Evolutionary conservation across 495 filamentous ascomycete species (phyloP), one percentile per base, ranked within the genome.

Genomic region (Daldinia concentrica): DNA sequence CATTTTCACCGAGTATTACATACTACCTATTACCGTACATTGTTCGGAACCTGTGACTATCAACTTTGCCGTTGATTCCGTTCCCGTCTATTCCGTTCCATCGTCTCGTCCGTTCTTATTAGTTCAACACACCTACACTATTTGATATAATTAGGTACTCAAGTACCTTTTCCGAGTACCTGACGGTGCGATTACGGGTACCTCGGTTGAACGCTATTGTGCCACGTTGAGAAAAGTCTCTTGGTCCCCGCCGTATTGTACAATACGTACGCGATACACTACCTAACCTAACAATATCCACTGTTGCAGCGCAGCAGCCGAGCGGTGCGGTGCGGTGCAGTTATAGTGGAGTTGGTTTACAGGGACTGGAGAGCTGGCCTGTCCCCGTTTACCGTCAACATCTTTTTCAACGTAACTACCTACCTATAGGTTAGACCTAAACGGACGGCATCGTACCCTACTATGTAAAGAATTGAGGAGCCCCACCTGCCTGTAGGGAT

Each of bases 181-280:
- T 73, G 26, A 39, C 7, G 15, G 14, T 62, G 29, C 24, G 15
- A 57, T 41, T 17, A 43, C 51, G 34, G 58, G 70, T 73, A 73
- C 70, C 17, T 73, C 32, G 64, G 57, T 57, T 65, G 32, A 57
- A 37, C 56, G 41, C 36, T 52, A 54, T 60, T 66, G 14, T 30
- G 70, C 70, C 65, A 68, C 65, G 64, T 56, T 59, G 61, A 65
- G 45, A 19, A 58, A 69, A 68, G 70, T 73, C 57, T 19, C 51
- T 65, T 62, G 26, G n/a, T 41, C 65, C 50, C 70, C 56, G 39
- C 65, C 24, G 29, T 26, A 56, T 51, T 52, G 68, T 70, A 70
- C 57, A 57, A 24, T 15, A 58, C 30, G n/a, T 15, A 58, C 30
- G 15, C 58, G 36, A 11, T 37, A 58, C 15, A 34, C 30, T 60